Conservation (phyloP, 306 rosid species). For the Oxytropis ochrocephala region DNA sequence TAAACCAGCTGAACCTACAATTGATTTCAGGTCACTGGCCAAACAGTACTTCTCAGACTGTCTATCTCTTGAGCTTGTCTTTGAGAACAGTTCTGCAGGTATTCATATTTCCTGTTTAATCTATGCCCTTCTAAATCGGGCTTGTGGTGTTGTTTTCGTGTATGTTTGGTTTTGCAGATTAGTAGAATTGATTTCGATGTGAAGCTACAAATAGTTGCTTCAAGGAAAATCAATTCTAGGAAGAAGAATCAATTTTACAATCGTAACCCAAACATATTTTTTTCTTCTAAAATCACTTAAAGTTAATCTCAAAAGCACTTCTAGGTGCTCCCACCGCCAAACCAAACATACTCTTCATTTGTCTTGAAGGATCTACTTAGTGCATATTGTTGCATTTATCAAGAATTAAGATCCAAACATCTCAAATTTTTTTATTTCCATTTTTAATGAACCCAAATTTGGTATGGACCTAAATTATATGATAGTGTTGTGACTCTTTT, state of each 20-base stretch:
- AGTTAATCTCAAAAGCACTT: no score
- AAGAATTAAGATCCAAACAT: constrained; percentile 6
- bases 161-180: no score
- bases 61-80: constrained; percentile 75
- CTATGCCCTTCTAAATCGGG: constrained; percentile 18
- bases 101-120: constrained; percentile 15
- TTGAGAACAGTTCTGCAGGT: constrained; percentile 83
- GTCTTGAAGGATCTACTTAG: constrained; percentile 12
- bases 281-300: no score
- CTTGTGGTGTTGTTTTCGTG: neutral
- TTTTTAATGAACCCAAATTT: neutral
- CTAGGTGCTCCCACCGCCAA: no score
- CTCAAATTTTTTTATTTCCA: neutral
- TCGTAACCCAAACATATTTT: no score
- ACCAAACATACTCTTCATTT: no score
- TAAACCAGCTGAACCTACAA: constrained; percentile 64
- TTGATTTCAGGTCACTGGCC: constrained; percentile 91
- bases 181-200: no score
- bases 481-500: neutral
- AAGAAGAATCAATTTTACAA: no score
- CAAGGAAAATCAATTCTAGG: no score
- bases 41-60: constrained; percentile 83
- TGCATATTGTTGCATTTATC: constrained; percentile 3
- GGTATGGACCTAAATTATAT: neutral
- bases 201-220: no score